Percentiles rank a stretch among this genome's conserved stretches.
Evolutionary conservation across 495 filamentous ascomycete genomes (phyloP).

Genomic region (Lentithecium fluviatile): DNA sequence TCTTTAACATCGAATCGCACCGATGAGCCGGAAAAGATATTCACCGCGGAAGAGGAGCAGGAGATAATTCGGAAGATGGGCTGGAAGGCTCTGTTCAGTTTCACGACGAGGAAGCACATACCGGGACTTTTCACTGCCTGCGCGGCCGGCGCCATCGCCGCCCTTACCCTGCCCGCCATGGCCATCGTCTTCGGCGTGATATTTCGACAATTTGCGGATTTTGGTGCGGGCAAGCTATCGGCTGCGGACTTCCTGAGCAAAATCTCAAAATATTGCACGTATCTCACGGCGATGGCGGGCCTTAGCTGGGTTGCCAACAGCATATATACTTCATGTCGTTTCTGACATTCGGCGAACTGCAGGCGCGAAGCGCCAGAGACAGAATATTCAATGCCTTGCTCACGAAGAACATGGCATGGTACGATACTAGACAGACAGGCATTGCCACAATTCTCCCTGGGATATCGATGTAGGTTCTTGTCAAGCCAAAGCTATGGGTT

Average conservation of each 20-base stretch:
- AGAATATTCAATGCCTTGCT: conserved; percentile 67
- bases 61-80: conserved; percentile 36
- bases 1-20: conserved; percentile 28
- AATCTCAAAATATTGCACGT: conserved; percentile 57
- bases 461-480: conserved; percentile 67
- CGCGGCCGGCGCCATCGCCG: conserved; percentile 58
- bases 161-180: conserved; percentile 60
- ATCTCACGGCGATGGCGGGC: conserved; percentile 60
- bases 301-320: conserved; percentile 64
- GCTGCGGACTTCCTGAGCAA: conserved; percentile 53
- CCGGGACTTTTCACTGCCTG: conserved; percentile 53
- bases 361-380: conserved; percentile 64
- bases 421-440: conserved; percentile 69
- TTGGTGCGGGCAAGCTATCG: conserved; percentile 56
- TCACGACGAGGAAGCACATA: conserved; percentile 65
- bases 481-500: not conserved
- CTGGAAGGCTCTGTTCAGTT: conserved; percentile 64
- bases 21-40: conserved; percentile 27
- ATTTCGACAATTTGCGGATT: conserved; percentile 69
- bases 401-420: conserved; percentile 77
- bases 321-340: conserved; percentile 63
- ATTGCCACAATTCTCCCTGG: conserved; percentile 67
- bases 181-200: conserved; percentile 73
- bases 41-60: conserved; percentile 24
- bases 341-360: conserved; percentile 75